phyloP scores from a whole-genome alignment of 305 asterid species.

The Euphrasia arctica region DNA sequence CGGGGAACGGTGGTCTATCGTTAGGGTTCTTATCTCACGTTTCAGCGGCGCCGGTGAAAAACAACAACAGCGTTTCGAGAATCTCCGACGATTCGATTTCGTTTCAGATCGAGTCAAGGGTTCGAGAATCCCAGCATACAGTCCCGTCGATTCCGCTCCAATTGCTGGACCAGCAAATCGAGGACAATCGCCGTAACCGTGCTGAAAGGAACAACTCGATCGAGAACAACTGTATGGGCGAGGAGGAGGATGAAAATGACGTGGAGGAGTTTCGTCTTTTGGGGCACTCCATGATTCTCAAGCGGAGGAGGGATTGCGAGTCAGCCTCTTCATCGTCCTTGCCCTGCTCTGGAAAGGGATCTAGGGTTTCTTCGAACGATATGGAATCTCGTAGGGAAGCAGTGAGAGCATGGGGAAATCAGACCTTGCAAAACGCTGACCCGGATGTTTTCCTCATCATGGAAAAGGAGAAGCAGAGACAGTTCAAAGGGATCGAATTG shows the following conservation, averaged over 20 bases:
- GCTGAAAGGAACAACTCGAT: constrained; percentile 21
- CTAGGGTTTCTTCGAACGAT: constrained; percentile 30
- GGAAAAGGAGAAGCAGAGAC: constrained; percentile 87
- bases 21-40: constrained; percentile 55
- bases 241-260: constrained; percentile 44
- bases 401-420: constrained; percentile 79
- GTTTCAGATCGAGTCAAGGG: constrained; percentile 63
- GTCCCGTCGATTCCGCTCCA: constrained; percentile 62
- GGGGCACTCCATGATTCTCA: constrained; percentile 77
- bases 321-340: constrained; percentile 28
- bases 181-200: constrained; percentile 21
- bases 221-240: constrained; percentile 26
- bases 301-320: constrained; percentile 63
- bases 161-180: constrained; percentile 64
- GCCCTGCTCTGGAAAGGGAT: constrained; percentile 36
- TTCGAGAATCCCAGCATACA: constrained; percentile 36
- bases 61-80: constrained; percentile 32
- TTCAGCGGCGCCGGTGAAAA: constrained; percentile 29
- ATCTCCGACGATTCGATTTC: constrained; percentile 56
- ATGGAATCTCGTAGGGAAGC: constrained; percentile 44
- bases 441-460: constrained; percentile 59
- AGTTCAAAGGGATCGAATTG: constrained; percentile 73
- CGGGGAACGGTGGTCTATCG: constrained; percentile 50
- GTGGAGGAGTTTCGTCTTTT: constrained; percentile 67
- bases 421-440: constrained; percentile 51